A percentile compares a stretch with the other conserved stretches of the same genome.
These are phyloP conservation scores for Mortierella antarctica DNA, from an alignment of 192 early-diverging fungal genomes.

Conservation along the genomic window DNA sequence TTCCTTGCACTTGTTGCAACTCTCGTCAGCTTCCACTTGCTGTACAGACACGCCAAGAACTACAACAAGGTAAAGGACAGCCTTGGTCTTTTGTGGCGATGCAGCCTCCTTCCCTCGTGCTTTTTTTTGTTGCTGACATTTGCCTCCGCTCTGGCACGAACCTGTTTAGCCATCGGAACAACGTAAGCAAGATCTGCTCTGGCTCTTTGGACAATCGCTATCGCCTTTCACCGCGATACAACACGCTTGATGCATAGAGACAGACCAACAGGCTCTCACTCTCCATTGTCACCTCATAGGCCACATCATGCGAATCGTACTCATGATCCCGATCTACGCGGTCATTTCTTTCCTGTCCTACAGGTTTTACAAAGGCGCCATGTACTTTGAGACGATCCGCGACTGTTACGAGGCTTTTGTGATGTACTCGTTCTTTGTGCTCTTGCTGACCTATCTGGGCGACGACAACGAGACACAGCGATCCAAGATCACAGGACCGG, in stretches of 20 bases:
- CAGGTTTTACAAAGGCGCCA: slow-evolving; percentile 73
- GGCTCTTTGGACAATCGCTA: neutral
- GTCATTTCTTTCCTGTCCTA: slow-evolving; percentile 75
- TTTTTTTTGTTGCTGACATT: neutral
- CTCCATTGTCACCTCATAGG: slow-evolving; percentile 51
- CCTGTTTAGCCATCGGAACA: slow-evolving; percentile 28
- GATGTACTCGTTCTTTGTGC: slow-evolving; percentile 77
- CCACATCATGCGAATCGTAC: slow-evolving; percentile 78
- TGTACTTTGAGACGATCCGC: slow-evolving; percentile 75
- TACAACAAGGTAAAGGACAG: slow-evolving; percentile 57
- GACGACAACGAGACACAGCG: slow-evolving; percentile 58
- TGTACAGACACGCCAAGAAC: slow-evolving; percentile 64
- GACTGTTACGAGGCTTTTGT: slow-evolving; percentile 83
- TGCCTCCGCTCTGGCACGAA: too few relatives aligned
- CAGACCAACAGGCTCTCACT: neutral
- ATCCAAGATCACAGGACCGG: slow-evolving; percentile 53
- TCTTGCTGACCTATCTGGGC: slow-evolving; percentile 78
- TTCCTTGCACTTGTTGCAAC: slow-evolving; percentile 64
- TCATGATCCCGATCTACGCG: slow-evolving; percentile 80
- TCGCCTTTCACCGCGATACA: neutral
- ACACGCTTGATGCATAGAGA: neutral
- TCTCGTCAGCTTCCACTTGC: slow-evolving; percentile 59
- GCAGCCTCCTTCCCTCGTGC: neutral
- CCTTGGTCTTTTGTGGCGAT: neutral
- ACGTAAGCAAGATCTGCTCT: slow-evolving; percentile 5